Evolutionary conservation across 768 basidiomycete genomes (phyloP), one percentile per base, ranked within the genome.

Genomic region (Lactarius tabidus): DNA sequence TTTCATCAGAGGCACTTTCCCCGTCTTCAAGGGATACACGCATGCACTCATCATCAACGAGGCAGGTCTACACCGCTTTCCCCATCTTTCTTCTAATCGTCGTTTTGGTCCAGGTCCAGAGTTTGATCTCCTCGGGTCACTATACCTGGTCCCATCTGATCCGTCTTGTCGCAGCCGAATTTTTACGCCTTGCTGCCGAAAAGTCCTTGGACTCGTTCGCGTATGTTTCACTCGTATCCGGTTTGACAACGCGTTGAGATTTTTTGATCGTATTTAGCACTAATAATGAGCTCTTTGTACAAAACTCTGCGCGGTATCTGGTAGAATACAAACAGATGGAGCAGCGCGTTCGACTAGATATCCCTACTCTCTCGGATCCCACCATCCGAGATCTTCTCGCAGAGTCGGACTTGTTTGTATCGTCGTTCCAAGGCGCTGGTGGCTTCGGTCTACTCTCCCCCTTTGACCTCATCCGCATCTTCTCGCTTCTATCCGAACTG

Each of bases 11-110:
- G 91, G 90, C 67, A 77, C 88, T 64, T 85, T 92, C 72, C 91
- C 91, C 39, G 91, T 90, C 12, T 88, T 89, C 75, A 84, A 89
- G 76, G 88, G 89, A 67, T 93, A 91, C 78, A 91, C 91, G 10
- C 91, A 93, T 77, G 90, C 90, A 60, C 76, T 90, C 74, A 89
- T 93, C 70, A 85, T 93, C 69, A 87, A 93, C 76, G 90, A 93
- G 83, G 91, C 88, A 60, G 38, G 86, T 75, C 60, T 5, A 7
- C 17, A 51, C 33, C 10, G 9, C 52, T 41, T 59, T 2, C 15
- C 43, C 29, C 9, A 0, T 28, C 35, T 26, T 54, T n/a, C 7
- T 17, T 41, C 48, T 51, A 28, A 48, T 39, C n/a, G 31, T 29
- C 65, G 61, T 63, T 51, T 63, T 65, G n/a, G 48, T 51, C 53